These are phyloP conservation scores for Posidonia oceanica DNA, from an alignment of 116 monocot genomes.

Conservation along the genomic window DNA sequence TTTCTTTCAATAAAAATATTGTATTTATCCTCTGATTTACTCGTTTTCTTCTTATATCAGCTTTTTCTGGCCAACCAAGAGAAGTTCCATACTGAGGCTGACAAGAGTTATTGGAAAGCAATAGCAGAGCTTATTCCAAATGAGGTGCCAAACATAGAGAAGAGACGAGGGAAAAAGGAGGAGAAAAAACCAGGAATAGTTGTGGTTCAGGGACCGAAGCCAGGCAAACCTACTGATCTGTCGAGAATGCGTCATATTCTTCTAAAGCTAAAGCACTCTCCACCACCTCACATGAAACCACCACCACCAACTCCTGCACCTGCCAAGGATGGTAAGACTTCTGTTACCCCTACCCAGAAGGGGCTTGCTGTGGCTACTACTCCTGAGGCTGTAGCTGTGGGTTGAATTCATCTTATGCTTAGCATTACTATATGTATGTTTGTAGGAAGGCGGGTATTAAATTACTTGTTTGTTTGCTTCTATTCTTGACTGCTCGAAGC, in stretches of 20 bases:
- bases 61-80: constrained; percentile 67
- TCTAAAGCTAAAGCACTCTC: constrained; percentile 58
- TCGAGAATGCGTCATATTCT: constrained; percentile 76
- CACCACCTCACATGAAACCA: constrained; percentile 64
- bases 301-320: constrained; percentile 10
- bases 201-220: constrained; percentile 78
- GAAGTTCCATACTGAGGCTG: constrained; percentile 65
- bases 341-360: too few relatives aligned
- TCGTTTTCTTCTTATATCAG: constrained; percentile 13
- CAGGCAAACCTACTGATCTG: constrained; percentile 89
- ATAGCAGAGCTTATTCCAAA: constrained; percentile 78
- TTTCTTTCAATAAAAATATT: too few relatives aligned
- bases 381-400: too few relatives aligned
- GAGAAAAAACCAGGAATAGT: constrained; percentile 67
- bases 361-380: too few relatives aligned
- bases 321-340: too few relatives aligned
- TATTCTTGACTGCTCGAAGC: too few relatives aligned
- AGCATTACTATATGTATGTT: too few relatives aligned
- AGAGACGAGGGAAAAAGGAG: constrained; percentile 68
- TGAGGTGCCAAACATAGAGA: constrained; percentile 78
- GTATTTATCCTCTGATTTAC: too few relatives aligned
- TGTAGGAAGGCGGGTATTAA: too few relatives aligned
- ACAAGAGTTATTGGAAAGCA: constrained; percentile 83
- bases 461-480: too few relatives aligned
- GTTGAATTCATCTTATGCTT: too few relatives aligned